These are phyloP conservation scores for Mentha longifolia DNA, from an alignment of 257 asterid species.

Conservation along the genomic window DNA sequence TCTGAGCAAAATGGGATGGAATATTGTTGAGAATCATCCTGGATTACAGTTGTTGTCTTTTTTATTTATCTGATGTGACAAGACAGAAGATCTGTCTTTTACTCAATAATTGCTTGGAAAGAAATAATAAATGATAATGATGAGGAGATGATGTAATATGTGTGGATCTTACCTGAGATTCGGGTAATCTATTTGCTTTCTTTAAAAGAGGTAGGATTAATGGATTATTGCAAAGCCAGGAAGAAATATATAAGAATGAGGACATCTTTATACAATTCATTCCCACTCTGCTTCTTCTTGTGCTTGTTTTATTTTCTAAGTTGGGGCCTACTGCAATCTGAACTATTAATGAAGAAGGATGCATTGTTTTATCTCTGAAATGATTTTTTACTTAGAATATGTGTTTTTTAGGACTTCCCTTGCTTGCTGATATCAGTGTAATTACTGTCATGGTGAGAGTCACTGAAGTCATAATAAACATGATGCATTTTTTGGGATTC, in stretches of 20 bases:
- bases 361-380: not conserved
- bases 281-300: not conserved
- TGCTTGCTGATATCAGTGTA: not conserved
- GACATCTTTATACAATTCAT: not conserved
- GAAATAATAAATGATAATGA: constrained; percentile 39
- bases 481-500: not conserved
- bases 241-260: not conserved
- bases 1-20: constrained; percentile 28
- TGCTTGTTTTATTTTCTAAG: constrained; percentile 4
- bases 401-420: not conserved
- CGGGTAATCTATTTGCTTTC: constrained; percentile 29
- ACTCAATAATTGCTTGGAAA: constrained; percentile 54
- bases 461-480: constrained; percentile 22
- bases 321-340: constrained; percentile 18
- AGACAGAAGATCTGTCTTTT: constrained; percentile 51
- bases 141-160: constrained; percentile 55
- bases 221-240: constrained; percentile 15
- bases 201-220: constrained; percentile 14
- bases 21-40: constrained; percentile 38
- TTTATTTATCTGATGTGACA: constrained; percentile 55
- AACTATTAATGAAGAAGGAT: not conserved
- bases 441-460: constrained; percentile 9
- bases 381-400: not conserved
- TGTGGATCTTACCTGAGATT: constrained; percentile 49
- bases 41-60: constrained; percentile 39